Evolutionary conservation across 169 alveolate genomes (phyloP).

Genomic region (Plasmodium sp.): DNA sequence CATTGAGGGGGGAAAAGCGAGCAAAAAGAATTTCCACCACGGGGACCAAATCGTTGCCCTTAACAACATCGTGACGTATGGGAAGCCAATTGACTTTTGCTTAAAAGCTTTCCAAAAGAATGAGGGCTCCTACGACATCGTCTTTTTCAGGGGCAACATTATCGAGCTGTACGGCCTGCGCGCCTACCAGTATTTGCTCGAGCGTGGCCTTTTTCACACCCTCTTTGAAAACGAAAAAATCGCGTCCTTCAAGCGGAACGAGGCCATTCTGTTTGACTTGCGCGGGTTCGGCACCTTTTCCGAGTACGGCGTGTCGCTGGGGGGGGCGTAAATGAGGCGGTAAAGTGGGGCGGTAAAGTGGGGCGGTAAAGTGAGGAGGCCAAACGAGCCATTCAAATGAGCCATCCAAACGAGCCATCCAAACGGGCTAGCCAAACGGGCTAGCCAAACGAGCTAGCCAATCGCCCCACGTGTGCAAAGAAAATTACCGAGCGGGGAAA

Average conservation of each 20-base stretch:
- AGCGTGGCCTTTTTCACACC: conserved; percentile 27
- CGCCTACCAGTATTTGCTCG: conserved; percentile 60
- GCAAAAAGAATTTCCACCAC: conserved; percentile 67
- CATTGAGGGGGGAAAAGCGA: conserved; percentile 71
- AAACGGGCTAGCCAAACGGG: background rate
- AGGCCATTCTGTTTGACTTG: conserved; percentile 54
- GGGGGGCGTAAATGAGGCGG: background rate
- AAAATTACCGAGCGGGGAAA: background rate
- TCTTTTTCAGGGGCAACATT: conserved; percentile 66
- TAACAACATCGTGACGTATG: conserved; percentile 60
- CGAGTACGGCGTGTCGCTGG: conserved; percentile 57
- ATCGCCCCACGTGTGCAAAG: background rate
- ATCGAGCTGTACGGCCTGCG: conserved; percentile 65
- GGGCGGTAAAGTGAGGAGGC: background rate
- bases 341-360: too few species aligned
- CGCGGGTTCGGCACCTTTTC: conserved; percentile 70
- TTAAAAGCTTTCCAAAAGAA: conserved; percentile 69
- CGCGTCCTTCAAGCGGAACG: conserved; percentile 47
- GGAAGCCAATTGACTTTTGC: conserved; percentile 61
- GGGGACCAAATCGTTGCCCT: conserved; percentile 74
- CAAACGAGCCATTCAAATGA: background rate
- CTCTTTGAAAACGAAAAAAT: conserved; percentile 71
- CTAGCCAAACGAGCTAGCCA: background rate
- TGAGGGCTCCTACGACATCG: conserved; percentile 63
- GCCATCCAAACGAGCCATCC: background rate